Base-by-base conservation (phyloP, 257 asterid genomes). In the Solanum lycopersicoides region DNA sequence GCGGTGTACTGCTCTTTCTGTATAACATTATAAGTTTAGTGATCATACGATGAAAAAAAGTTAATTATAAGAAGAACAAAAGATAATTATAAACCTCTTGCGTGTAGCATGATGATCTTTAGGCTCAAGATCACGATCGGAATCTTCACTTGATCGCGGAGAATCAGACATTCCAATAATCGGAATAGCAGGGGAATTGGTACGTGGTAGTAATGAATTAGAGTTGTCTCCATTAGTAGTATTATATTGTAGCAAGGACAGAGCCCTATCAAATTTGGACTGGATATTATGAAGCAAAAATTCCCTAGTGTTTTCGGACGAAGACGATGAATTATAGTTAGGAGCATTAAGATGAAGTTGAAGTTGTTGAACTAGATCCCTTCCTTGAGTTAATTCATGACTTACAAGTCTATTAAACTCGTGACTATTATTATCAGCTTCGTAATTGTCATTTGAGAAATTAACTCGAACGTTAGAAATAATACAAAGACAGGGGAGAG, bases 351-450 rank as follows among this genome's bases (percentile, higher is more conserved):
- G 91, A 85, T 90, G 93, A 66, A 86, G 74, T 72, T 91, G 96
- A 13, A 96, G 98, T 87, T 95, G 98, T 88, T 82, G 87, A 11
- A 95, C 95, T 41, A 91, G 63, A 44, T 95, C 99, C 87, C 89
- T 90, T 50, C 99, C 99, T 56, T 82, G 89, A 35, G 84, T 89
- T 23, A 96, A 88, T 93, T 95, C 97, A 23, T 37, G 39, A 37
- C 50, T 92, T 45, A 90, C 90, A 39, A 93, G 83, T 84, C 88
- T 91, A 41, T 86, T 77, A 18, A 90, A 13, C 47, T 90, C 96
- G 42, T 60, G 30, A 60, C 32, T 50, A 71, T 25, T 44, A 77
- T 93, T 77, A 12, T 15, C 59, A 80, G 20, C 90, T 16, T 87
- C 83, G 7, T 87, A 79, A 34, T 90, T 91, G 76, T 93, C 98